phyloP scores from a whole-genome alignment of 106 monocot genomes.

The Gastrodia elata region DNA sequence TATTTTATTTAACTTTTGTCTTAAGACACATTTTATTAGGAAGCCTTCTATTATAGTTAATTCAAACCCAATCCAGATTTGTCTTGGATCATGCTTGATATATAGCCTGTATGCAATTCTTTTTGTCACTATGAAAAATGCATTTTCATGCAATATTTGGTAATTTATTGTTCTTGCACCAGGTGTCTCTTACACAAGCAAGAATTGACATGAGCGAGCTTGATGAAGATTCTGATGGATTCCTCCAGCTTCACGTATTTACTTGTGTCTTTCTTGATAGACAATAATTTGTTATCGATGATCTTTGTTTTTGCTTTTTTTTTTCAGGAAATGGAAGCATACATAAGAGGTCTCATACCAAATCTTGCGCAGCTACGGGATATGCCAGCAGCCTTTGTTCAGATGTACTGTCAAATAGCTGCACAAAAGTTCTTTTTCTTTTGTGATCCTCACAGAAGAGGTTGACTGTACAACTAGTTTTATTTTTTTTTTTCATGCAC shows the following conservation, averaged over 20 bases:
- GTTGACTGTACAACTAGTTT: conserved; percentile 20
- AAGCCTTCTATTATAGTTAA: too few relatives aligned
- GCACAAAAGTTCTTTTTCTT: conserved; percentile 99
- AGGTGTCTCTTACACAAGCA: conserved; percentile 99
- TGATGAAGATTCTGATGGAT: conserved; percentile 99
- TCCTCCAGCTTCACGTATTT: conserved; percentile 86
- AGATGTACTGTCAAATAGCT: conserved; percentile 99
- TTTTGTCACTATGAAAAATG: neutral
- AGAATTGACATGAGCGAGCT: conserved; percentile 99
- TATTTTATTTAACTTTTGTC: too few relatives aligned
- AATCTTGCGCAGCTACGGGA: conserved; percentile 92
- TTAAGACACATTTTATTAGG: too few relatives aligned
- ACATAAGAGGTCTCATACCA: conserved; percentile 97
- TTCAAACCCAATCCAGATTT: too few relatives aligned
- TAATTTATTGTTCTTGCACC: conserved; percentile 6
- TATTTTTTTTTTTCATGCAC: too few relatives aligned
- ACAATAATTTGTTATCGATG: neutral
- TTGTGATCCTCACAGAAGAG: conserved; percentile 96
- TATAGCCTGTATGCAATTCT: neutral
- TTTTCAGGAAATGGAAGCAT: conserved; percentile 97
- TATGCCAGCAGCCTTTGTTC: conserved; percentile 92
- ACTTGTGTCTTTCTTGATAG: neutral
- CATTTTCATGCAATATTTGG: neutral
- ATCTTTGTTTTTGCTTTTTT: neutral
- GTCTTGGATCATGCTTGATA: neutral